These are phyloP conservation scores for Talaromyces nanjingensis DNA, from an alignment of 495 filamentous ascomycete genomes.

Conservation along the genomic window DNA sequence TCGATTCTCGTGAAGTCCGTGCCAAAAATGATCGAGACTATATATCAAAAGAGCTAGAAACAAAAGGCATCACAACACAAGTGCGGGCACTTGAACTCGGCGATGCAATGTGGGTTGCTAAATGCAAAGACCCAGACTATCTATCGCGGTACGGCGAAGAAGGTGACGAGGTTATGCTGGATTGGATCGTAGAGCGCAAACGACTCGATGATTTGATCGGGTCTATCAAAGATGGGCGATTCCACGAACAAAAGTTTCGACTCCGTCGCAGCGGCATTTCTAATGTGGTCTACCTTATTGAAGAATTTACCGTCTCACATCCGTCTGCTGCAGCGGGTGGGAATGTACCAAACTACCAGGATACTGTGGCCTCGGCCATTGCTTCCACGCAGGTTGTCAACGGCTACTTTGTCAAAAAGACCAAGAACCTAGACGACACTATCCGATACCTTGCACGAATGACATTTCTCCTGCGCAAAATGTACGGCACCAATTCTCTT, in stretches of 20 bases:
- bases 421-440: constrained; percentile 68
- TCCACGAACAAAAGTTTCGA: constrained; percentile 82
- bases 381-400: constrained; percentile 76
- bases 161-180: constrained; percentile 68
- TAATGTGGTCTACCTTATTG: constrained; percentile 76
- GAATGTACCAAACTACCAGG: constrained; percentile 39
- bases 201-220: constrained; percentile 72
- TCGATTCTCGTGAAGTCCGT: constrained; percentile 74
- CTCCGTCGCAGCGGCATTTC: constrained; percentile 62
- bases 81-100: constrained; percentile 66
- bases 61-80: constrained; percentile 57
- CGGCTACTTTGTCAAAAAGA: constrained; percentile 76
- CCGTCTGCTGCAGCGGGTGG: constrained; percentile 26
- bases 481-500: constrained; percentile 43
- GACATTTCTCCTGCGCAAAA: constrained; percentile 59
- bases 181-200: constrained; percentile 80
- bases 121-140: constrained; percentile 50
- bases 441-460: constrained; percentile 72
- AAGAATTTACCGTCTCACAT: constrained; percentile 56
- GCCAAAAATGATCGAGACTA: constrained; percentile 74
- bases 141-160: constrained; percentile 52
- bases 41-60: constrained; percentile 63
- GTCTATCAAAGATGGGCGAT: constrained; percentile 77
- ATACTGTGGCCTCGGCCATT: constrained; percentile 66
- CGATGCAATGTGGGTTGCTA: constrained; percentile 77